A percentile compares a stretch with the other conserved stretches of the same genome.
Conservation (phyloP, 2,329 filamentous ascomycete species). For the Ascochyta fabae region DNA sequence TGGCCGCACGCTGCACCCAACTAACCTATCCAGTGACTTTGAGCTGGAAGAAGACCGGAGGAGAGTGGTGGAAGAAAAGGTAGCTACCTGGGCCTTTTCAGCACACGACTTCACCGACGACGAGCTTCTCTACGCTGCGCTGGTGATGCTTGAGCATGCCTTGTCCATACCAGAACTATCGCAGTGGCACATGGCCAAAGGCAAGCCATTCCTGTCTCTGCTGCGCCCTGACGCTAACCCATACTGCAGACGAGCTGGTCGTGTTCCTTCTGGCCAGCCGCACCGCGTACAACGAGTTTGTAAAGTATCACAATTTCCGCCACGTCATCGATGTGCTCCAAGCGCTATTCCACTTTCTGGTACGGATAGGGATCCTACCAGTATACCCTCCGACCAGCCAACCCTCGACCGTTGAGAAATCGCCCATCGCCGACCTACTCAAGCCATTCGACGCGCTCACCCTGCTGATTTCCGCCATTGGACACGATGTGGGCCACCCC, state of each 20-base stretch:
- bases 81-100: conserved; percentile 86
- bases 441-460: conserved; percentile 87
- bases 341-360: conserved; percentile 87
- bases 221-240: conserved; percentile 25
- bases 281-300: conserved; percentile 93
- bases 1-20: not conserved
- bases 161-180: conserved; percentile 81
- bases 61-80: conserved; percentile 68
- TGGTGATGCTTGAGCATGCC: conserved; percentile 88
- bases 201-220: conserved; percentile 58
- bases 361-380: conserved; percentile 78
- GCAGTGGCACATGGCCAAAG: conserved; percentile 77
- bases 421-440: conserved; percentile 76
- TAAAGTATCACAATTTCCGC: conserved; percentile 97
- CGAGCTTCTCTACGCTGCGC: conserved; percentile 84
- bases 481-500: conserved; percentile 95
- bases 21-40: conserved; percentile 61
- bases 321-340: conserved; percentile 97
- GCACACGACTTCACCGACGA: conserved; percentile 91
- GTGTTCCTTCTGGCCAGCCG: conserved; percentile 87
- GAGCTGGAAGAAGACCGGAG: conserved; percentile 71
- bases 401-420: conserved; percentile 53
- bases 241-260: conserved; percentile 72
- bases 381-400: conserved; percentile 61
- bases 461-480: conserved; percentile 92